Evolutionary conservation across 129 eudicot species (phyloP).

Genomic region (Saussurea involucrata): DNA sequence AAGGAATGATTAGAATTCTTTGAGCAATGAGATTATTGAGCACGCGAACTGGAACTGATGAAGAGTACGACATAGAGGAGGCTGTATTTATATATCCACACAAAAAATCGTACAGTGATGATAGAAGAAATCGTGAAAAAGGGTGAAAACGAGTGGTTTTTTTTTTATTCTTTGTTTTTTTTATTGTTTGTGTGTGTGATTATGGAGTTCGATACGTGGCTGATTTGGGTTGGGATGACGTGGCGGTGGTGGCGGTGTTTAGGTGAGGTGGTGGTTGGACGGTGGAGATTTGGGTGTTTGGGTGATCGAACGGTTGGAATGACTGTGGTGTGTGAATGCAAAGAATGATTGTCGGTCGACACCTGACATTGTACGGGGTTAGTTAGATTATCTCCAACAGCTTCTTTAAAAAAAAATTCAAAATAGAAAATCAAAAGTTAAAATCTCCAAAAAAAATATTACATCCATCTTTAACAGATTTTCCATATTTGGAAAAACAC

Average conservation of each 20-base stretch:
- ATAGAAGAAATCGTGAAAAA: neutral
- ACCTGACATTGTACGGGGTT: too few species aligned
- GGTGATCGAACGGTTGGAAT: conserved; percentile 1
- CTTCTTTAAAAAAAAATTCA: too few species aligned
- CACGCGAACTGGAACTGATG: conserved; percentile 38
- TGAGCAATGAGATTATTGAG: conserved; percentile 7
- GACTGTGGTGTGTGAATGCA: neutral
- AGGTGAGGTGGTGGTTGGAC: conserved; percentile 1
- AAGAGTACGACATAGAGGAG: conserved; percentile 30
- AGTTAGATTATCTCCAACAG: too few species aligned
- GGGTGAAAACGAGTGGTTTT: neutral
- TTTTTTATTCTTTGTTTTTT: neutral
- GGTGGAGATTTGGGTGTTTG: neutral
- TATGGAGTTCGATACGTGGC: conserved; percentile 10
- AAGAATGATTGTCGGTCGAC: neutral
- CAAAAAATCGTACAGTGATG: neutral
- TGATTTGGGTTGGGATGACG: conserved; percentile 9
- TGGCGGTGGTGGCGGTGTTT: conserved; percentile 12
- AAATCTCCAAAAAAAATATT: too few species aligned
- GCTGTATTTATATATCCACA: conserved; percentile 15
- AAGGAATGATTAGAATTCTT: conserved; percentile 9
- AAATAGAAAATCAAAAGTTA: too few species aligned
- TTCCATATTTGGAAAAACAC: too few species aligned
- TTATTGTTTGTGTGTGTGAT: conserved; percentile 6
- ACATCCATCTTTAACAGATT: too few species aligned